Percentiles rank a stretch among this genome's conserved stretches.
Conservation (phyloP, 2,329 filamentous ascomycete genomes). For the Stemphylium lycopersici region DNA sequence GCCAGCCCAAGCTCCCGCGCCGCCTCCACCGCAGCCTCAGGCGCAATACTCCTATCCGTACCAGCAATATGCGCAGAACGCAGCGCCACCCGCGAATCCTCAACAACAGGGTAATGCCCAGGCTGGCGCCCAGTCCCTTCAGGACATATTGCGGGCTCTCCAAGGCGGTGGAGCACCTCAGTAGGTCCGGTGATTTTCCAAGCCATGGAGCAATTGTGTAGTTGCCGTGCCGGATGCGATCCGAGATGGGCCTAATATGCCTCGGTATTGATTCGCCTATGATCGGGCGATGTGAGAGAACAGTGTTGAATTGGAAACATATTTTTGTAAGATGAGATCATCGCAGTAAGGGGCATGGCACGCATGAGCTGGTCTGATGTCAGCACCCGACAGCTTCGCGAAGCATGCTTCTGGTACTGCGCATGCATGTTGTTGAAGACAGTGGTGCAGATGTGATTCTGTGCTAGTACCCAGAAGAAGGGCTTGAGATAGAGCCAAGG, state of each 20-base stretch:
- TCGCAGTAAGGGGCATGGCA: slow-evolving; percentile 6
- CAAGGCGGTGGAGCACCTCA: slow-evolving; percentile 27
- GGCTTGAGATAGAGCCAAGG: neutral
- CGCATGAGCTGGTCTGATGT: neutral
- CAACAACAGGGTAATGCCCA: slow-evolving; percentile 30
- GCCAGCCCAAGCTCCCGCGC: slow-evolving; percentile 25
- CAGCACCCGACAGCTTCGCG: neutral
- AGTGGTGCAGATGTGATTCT: too few species aligned
- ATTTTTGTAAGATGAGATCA: slow-evolving; percentile 11
- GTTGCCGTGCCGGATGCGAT: neutral
- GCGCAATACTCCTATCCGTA: slow-evolving; percentile 33
- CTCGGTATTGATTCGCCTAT: neutral
- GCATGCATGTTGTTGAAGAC: too few species aligned
- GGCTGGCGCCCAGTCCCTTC: slow-evolving; percentile 30
- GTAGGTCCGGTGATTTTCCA: neutral
- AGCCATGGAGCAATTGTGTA: neutral
- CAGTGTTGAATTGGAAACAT: neutral
- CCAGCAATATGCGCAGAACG: slow-evolving; percentile 31
- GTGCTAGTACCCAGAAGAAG: too few species aligned
- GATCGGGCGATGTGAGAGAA: neutral
- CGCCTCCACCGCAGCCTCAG: slow-evolving; percentile 31
- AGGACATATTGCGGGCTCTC: slow-evolving; percentile 42
- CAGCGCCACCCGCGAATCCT: slow-evolving; percentile 26
- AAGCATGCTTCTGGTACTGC: too few species aligned
- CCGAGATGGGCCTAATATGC: neutral